These are phyloP conservation scores for Casuarina equisetifolia DNA, from an alignment of 306 rosid species.

Conservation along the genomic window DNA sequence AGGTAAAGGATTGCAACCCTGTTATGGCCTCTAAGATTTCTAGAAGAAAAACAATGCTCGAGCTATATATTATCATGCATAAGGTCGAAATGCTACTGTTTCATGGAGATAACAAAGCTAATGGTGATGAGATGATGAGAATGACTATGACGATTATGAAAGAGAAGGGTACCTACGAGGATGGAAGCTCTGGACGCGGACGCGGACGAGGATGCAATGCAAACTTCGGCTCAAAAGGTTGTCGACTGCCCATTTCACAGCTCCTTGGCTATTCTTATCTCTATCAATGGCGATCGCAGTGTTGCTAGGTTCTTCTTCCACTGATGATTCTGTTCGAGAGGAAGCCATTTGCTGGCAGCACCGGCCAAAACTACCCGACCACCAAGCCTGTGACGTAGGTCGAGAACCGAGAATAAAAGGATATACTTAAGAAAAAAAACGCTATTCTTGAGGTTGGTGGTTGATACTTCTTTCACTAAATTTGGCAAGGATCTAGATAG, in stretches of 20 bases:
- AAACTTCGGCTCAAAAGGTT: conserved; percentile 39
- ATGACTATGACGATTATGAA: neutral
- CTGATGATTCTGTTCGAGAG: neutral
- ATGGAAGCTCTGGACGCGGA: conserved; percentile 47
- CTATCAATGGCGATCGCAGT: conserved; percentile 57
- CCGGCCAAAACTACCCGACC: neutral
- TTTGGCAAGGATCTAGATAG: neutral
- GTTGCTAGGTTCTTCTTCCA: conserved; percentile 2
- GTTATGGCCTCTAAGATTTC: no score
- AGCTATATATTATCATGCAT: no score
- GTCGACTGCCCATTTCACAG: conserved; percentile 87
- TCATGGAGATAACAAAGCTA: neutral
- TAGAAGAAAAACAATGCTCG: neutral
- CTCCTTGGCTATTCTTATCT: conserved; percentile 61
- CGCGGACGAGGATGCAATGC: conserved; percentile 62
- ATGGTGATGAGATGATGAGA: neutral
- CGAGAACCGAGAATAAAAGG: neutral
- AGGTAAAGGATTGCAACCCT: no score
- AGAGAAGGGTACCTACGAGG: conserved; percentile 76
- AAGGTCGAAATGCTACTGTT: no score
- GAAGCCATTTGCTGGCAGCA: neutral
- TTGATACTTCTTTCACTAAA: conserved; percentile 4
- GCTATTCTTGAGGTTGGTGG: neutral
- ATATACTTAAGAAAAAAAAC: no score
- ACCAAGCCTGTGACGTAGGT: neutral